Conservation (phyloP, 2,329 filamentous ascomycete genomes). For the Microcera coccophila region DNA sequence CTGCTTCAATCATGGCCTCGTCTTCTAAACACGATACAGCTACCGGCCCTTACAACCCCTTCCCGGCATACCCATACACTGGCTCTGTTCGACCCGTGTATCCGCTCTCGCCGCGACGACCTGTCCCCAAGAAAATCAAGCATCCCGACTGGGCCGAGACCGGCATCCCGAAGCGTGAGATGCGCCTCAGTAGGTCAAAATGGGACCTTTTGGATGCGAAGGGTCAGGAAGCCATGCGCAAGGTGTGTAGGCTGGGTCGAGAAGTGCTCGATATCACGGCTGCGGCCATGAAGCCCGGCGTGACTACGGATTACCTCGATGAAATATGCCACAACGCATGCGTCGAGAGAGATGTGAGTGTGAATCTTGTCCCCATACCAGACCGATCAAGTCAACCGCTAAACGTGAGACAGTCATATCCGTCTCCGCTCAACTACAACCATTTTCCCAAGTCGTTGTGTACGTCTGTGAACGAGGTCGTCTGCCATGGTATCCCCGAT, state of each 20-base stretch:
- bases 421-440: conserved; percentile 91
- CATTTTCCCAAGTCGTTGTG: conserved; percentile 97
- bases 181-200: conserved; percentile 63
- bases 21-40: conserved; percentile 89
- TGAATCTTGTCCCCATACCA: background rate
- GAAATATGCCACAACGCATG: conserved; percentile 93
- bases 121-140: conserved; percentile 73
- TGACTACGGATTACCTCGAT: conserved; percentile 94
- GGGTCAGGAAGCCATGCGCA: conserved; percentile 85
- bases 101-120: conserved; percentile 68
- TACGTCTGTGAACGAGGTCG: conserved; percentile 93
- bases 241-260: conserved; percentile 79
- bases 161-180: conserved; percentile 65
- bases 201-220: conserved; percentile 78
- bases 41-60: conserved; percentile 87
- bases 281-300: conserved; percentile 76
- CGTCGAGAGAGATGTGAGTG: conserved; percentile 75
- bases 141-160: conserved; percentile 85
- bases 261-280: conserved; percentile 93
- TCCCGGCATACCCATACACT: conserved; percentile 79
- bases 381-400: conserved; percentile 6
- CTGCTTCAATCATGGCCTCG: conserved; percentile 78
- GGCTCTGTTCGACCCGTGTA: conserved; percentile 83
- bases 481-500: conserved; percentile 97
- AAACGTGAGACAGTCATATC: conserved; percentile 66